Evolutionary conservation across 208 protist genomes (phyloP).

Genomic region (Angomonas ambiguus): DNA sequence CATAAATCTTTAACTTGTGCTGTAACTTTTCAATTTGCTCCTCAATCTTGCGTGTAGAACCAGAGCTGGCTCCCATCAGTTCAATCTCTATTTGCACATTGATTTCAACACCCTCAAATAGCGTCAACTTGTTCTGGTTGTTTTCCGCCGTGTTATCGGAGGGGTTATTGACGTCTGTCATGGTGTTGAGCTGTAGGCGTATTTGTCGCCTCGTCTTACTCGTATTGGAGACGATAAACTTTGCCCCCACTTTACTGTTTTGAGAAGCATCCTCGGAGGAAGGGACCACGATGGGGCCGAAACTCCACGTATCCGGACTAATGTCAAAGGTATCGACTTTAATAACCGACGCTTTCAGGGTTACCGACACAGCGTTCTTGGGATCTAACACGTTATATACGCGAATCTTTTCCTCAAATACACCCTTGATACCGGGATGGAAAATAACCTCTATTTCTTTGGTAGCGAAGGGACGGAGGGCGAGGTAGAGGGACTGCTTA

Average conservation of each 20-base stretch:
- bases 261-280: constrained; percentile 19
- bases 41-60: constrained; percentile 70
- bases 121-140: constrained; percentile 27
- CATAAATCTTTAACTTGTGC: constrained; percentile 86
- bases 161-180: constrained; percentile 12
- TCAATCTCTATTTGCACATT: constrained; percentile 71
- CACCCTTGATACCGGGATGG: constrained; percentile 79
- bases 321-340: constrained; percentile 89
- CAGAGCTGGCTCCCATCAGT: constrained; percentile 44
- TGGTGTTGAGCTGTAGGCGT: constrained; percentile 44
- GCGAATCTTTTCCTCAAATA: constrained; percentile 70
- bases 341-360: constrained; percentile 74
- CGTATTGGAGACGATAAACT: constrained; percentile 73
- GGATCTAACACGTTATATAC: constrained; percentile 72
- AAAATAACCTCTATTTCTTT: constrained; percentile 79
- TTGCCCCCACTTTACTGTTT: constrained; percentile 40
- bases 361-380: constrained; percentile 53
- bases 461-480: constrained; percentile 71
- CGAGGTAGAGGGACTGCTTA: constrained; percentile 52
- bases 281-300: constrained; percentile 56
- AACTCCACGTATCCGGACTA: constrained; percentile 76
- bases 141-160: constrained; percentile 12
- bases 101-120: constrained; percentile 70
- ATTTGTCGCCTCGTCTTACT: constrained; percentile 61
- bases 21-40: constrained; percentile 88